These are phyloP conservation scores for Fonsecaea multimorphosa DNA, from an alignment of 2,329 filamentous ascomycete species.

Conservation along the genomic window DNA sequence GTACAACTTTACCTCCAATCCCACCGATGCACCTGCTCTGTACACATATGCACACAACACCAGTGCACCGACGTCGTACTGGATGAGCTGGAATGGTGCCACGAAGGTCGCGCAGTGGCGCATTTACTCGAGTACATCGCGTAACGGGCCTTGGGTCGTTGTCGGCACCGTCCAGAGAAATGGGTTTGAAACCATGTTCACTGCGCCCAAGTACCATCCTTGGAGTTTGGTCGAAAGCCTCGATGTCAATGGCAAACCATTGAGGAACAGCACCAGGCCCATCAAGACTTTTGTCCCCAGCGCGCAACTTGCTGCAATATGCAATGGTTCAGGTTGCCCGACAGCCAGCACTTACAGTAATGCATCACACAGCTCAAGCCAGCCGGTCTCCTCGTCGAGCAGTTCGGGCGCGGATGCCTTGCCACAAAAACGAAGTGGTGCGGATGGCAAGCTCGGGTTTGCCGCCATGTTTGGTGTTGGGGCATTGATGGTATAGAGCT, in stretches of 20 bases:
- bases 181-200: slow-evolving; percentile 50
- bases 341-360: slow-evolving; percentile 12
- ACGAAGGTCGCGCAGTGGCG: slow-evolving; percentile 53
- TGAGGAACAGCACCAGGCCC: slow-evolving; percentile 29
- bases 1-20: slow-evolving; percentile 37
- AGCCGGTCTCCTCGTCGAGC: slow-evolving; percentile 11
- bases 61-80: slow-evolving; percentile 39
- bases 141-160: slow-evolving; percentile 39
- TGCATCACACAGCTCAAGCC: slow-evolving; percentile 6
- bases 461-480: slow-evolving; percentile 27
- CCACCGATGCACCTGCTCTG: slow-evolving; percentile 31
- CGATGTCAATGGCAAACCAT: slow-evolving; percentile 25
- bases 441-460: slow-evolving; percentile 19
- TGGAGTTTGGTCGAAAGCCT: slow-evolving; percentile 34
- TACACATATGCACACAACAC: slow-evolving; percentile 31
- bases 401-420: slow-evolving; percentile 20
- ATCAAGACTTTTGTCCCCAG: slow-evolving; percentile 33
- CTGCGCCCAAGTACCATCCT: slow-evolving; percentile 21
- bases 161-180: slow-evolving; percentile 43
- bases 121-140: slow-evolving; percentile 40
- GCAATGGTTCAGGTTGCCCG: slow-evolving; percentile 26
- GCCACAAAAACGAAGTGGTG: slow-evolving; percentile 11
- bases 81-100: slow-evolving; percentile 57
- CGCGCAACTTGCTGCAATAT: slow-evolving; percentile 24
- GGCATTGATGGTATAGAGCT: slow-evolving; percentile 2